Conservation (phyloP, 805 yeast species). For the Isabelozyma heimii region DNA sequence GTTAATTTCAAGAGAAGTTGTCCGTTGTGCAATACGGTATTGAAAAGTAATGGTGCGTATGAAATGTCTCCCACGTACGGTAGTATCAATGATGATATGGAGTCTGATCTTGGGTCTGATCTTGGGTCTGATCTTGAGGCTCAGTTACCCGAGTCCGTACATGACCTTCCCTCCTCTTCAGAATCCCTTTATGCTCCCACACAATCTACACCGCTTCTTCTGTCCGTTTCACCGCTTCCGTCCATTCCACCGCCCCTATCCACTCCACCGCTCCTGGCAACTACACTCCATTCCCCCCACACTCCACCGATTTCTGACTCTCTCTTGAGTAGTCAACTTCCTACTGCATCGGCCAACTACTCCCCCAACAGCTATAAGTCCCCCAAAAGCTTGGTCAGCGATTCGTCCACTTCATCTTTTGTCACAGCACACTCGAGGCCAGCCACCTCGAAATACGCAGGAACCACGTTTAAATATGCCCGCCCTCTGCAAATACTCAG, state of each 20-base stretch:
- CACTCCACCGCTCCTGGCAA: too few relatives aligned
- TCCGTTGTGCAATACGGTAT: conserved; percentile 51
- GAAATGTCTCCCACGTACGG: not conserved
- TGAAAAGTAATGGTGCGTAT: conserved; percentile 4
- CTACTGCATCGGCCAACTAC: not conserved
- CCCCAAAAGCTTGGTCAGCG: not conserved
- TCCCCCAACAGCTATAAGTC: not conserved
- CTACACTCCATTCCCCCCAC: too few relatives aligned
- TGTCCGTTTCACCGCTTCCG: conserved; percentile 1
- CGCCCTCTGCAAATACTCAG: conserved; percentile 26
- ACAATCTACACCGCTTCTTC: not conserved
- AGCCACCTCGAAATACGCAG: not conserved
- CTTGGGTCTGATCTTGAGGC: conserved; percentile 4
- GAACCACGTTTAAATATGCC: conserved; percentile 9
- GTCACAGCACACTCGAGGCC: conserved; percentile 9
- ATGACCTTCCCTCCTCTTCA: not conserved
- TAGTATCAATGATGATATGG: not conserved
- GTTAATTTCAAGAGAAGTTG: conserved; percentile 52
- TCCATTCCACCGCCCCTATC: too few relatives aligned
- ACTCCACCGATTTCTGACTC: too few relatives aligned
- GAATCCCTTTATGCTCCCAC: not conserved
- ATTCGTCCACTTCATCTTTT: conserved; percentile 5
- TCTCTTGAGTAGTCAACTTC: not conserved
- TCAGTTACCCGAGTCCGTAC: not conserved
- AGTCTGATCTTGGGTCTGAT: conserved; percentile 2